Evolutionary conservation across 495 filamentous ascomycete genomes (phyloP), one percentile per base, ranked within the genome.

Genomic region (Polyplosphaeria fusca): DNA sequence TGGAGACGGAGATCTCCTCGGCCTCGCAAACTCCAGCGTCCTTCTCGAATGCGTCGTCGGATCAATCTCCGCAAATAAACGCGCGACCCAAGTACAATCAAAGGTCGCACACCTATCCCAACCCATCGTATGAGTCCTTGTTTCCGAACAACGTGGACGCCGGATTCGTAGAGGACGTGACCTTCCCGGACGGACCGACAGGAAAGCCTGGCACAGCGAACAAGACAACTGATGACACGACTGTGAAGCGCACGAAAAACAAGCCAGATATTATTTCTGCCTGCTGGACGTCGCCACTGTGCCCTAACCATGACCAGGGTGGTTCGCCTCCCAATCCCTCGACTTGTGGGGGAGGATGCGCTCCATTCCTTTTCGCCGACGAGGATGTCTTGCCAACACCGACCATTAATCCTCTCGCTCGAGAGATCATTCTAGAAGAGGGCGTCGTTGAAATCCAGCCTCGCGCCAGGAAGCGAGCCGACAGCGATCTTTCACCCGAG

Each of bases 221-320:
- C 40, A 23, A 50, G 3, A 53, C 13, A 11, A 19, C 39, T 18
- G 19, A 42, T 19, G 18, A 13, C 39, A 66, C 58, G 4, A 58
- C 54, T n/a, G 9, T 20, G 2, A 66, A 66, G 47, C 52, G 63
- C 5, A 55, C 7, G 23, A 66, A 56, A 41, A 44, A 12, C 14
- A 42, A 61, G 44, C 32, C 57, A 19, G 65, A 67, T 43, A 48
- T 51, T 30, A 20, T 63, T 1, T 65, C 65, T 5, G 61, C 65
- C 7, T 67, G 65, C 45, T 67, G 65, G 65, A 67, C 65, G 4
- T 67, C 65, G 5, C 65, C 65, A 16, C 47, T 67, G 14, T 67
- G 65, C 50, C 65, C 65, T 2, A 67, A 67, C 25, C 62, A 65
- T 32, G 50, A 47, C 46, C 49, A 65, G 35, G 53, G 60, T 19